Percentiles rank a stretch among this genome's conserved stretches.
These are phyloP conservation scores for Chiua virens DNA, from an alignment of 768 basidiomycete genomes.

Conservation along the genomic window DNA sequence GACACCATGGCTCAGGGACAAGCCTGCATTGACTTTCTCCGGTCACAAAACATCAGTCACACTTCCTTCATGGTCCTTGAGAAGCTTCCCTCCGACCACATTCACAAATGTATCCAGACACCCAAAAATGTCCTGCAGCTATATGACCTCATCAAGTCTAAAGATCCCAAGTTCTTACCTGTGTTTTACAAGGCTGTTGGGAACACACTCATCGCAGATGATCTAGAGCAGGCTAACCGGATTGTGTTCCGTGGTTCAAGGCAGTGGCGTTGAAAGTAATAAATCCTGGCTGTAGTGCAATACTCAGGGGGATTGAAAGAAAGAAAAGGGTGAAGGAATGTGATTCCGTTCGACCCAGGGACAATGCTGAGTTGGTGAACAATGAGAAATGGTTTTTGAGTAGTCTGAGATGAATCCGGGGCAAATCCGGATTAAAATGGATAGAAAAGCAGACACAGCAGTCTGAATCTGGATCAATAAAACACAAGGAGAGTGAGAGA, in stretches of 20 bases:
- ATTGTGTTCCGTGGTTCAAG: slow-evolving; percentile 75
- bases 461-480: too few species aligned
- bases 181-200: slow-evolving; percentile 88
- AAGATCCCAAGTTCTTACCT: slow-evolving; percentile 75
- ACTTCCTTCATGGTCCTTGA: slow-evolving; percentile 93
- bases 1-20: slow-evolving; percentile 91
- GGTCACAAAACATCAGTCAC: slow-evolving; percentile 85
- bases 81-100: slow-evolving; percentile 56
- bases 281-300: too few species aligned
- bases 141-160: slow-evolving; percentile 95
- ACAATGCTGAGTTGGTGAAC: too few species aligned
- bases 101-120: slow-evolving; percentile 53
- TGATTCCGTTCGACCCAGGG: too few species aligned
- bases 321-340: too few species aligned
- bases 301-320: too few species aligned
- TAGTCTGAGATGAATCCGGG: too few species aligned
- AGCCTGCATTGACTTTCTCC: slow-evolving; percentile 87
- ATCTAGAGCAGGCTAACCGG: slow-evolving; percentile 91
- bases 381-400: too few species aligned
- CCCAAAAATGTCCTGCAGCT: slow-evolving; percentile 90
- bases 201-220: slow-evolving; percentile 88
- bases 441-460: too few species aligned
- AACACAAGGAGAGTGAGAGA: too few species aligned
- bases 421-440: too few species aligned
- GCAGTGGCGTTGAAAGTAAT: too few species aligned